phyloP scores from a whole-genome alignment of 805 yeast species.

The Ogataea minuta region DNA sequence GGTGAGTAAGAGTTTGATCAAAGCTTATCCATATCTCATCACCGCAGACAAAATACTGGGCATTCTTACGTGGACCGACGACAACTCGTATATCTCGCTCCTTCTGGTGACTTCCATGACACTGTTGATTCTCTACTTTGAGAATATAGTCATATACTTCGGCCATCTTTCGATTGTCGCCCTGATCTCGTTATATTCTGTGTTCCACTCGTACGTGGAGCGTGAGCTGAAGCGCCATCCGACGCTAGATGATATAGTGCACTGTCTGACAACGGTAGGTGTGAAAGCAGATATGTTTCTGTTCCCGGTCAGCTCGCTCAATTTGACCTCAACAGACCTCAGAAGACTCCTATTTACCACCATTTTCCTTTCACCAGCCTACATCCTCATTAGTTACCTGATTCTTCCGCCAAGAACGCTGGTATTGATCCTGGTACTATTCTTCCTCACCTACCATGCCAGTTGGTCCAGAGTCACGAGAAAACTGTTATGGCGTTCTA shows the following conservation, averaged over 20 bases:
- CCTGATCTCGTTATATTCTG: conserved; percentile 56
- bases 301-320: conserved; percentile 73
- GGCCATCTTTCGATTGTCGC: conserved; percentile 77
- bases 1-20: conserved; percentile 76
- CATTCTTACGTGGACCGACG: conserved; percentile 87
- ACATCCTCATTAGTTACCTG: conserved; percentile 65
- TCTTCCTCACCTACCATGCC: conserved; percentile 80
- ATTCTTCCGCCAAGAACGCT: conserved; percentile 69
- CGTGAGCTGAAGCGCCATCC: conserved; percentile 64
- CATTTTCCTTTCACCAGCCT: conserved; percentile 80
- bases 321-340: conserved; percentile 75
- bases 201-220: conserved; percentile 54
- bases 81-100: conserved; percentile 73
- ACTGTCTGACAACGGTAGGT: conserved; percentile 69
- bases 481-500: conserved; percentile 80
- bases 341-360: conserved; percentile 81
- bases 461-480: conserved; percentile 81
- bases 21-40: conserved; percentile 81
- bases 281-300: conserved; percentile 74
- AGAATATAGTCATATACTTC: conserved; percentile 69
- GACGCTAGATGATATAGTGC: conserved; percentile 83
- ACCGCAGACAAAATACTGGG: conserved; percentile 68
- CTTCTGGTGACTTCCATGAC: conserved; percentile 56
- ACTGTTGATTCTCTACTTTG: conserved; percentile 71
- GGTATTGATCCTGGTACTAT: conserved; percentile 55